phyloP scores from a whole-genome alignment of 225 moss, liverwort and hornwort genomes.

The Antitrichia curtipendula region DNA sequence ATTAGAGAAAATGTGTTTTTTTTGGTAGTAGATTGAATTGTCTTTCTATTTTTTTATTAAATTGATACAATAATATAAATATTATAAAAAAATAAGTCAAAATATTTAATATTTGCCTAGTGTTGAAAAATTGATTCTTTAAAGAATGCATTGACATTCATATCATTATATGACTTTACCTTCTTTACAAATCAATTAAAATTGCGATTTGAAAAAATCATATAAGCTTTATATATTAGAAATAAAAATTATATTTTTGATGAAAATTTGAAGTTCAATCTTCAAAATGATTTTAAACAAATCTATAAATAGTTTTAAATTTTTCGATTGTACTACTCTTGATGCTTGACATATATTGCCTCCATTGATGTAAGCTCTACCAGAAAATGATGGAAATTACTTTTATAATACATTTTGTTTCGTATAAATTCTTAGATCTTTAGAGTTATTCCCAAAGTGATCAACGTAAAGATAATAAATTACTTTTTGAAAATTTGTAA shows the following conservation, averaged over 20 bases:
- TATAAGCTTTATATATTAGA: neutral
- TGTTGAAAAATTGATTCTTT: neutral
- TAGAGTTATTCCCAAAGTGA: accelerated
- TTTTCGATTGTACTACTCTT: accelerated
- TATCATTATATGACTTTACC: neutral
- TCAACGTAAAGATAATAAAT: neutral
- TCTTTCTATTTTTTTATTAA: neutral
- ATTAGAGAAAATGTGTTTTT: too few relatives aligned
- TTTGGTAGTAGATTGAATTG: neutral
- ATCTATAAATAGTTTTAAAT: neutral
- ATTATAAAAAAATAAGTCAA: too few relatives aligned
- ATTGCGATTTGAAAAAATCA: accelerated
- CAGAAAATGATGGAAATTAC: neutral
- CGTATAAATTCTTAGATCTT: too few relatives aligned
- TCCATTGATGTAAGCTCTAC: neutral
- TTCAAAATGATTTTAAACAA: neutral
- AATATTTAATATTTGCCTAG: too few relatives aligned
- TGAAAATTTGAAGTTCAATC: neutral
- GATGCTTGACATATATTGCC: neutral
- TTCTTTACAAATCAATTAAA: neutral
- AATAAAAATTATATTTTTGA: neutral
- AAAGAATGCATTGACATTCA: too few relatives aligned
- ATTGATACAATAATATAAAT: too few relatives aligned
- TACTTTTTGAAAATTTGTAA: neutral
- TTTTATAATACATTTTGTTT: neutral